Conservation (phyloP, 805 yeast species). For the Starmerella potacharoeniae region DNA sequence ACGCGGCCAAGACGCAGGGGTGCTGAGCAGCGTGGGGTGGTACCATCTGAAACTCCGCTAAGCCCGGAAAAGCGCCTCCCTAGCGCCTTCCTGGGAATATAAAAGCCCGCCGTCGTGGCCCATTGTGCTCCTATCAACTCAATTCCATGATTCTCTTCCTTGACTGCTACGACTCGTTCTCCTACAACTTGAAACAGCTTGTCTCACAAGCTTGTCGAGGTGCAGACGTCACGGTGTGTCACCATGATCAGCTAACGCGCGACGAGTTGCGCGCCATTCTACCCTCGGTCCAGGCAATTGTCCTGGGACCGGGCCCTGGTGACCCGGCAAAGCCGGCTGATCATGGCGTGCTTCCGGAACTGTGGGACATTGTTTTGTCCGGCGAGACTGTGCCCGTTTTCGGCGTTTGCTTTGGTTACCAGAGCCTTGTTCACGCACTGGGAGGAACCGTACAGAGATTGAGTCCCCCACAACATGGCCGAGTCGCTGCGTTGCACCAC, state of each 20-base stretch:
- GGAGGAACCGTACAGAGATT: slow-evolving; percentile 49
- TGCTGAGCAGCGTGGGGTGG: neutral
- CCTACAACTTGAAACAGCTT: slow-evolving; percentile 63
- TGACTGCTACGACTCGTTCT: slow-evolving; percentile 93
- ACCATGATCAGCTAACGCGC: slow-evolving; percentile 43
- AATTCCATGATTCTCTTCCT: slow-evolving; percentile 45
- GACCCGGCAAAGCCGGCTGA: slow-evolving; percentile 56
- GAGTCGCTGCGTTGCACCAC: slow-evolving; percentile 44
- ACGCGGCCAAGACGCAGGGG: neutral
- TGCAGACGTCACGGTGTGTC: slow-evolving; percentile 43
- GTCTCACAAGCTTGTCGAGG: slow-evolving; percentile 39
- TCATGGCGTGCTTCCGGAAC: slow-evolving; percentile 54
- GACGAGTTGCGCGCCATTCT: slow-evolving; percentile 34
- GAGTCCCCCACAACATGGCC: slow-evolving; percentile 70
- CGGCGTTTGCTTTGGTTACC: slow-evolving; percentile 93
- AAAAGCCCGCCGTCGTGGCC: neutral
- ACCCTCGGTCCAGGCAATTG: slow-evolving; percentile 54
- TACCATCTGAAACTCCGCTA: neutral
- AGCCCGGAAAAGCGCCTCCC: neutral
- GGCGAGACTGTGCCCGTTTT: slow-evolving; percentile 49
- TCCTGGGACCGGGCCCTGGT: slow-evolving; percentile 98
- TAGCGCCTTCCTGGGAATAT: neutral
- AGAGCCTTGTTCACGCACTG: slow-evolving; percentile 53
- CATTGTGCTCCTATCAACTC: neutral
- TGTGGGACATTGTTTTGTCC: slow-evolving; percentile 35